Base-by-base conservation (phyloP, 257 asterid genomes). In the Voacanga thouarsii region DNA sequence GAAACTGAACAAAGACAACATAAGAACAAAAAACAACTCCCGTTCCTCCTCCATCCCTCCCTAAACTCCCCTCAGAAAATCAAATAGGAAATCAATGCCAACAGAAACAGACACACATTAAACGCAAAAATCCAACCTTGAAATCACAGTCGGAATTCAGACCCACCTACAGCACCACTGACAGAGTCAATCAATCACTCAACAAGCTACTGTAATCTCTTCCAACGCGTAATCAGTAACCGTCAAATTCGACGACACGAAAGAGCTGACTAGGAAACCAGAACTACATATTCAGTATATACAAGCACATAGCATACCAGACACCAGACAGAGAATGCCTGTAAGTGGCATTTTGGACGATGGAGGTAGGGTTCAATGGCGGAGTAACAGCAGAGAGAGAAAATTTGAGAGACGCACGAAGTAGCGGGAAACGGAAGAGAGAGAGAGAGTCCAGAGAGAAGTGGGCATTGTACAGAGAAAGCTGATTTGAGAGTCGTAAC, bases 391-490 rank as follows among this genome's bases (percentile, higher is more conserved):
- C 7, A 72, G 63, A 47, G 47, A 24, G 49, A 18, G 78, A 55
- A 12, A 33, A 26, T 37, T 39, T 26, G 44, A 21, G 76, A 16
- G 59, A 28, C 47, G 30, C 14, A 18, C 37, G n/a, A 43, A 71
- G 67, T 10, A 74, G 78, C 78, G 78, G 78, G 78, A 74, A 74
- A 74, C 28, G 44, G 69, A 74, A 53, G 53, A 33, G 30, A 74
- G n/a, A 43, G 55, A n/a, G 50, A 72, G 78, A 74, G 53, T 74
- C 67, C 68, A 74, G 6, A 37, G 76, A 50, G 61, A 51, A 47
- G 53, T 23, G 39, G 63, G 7, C 1, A 8, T 0, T 7, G 56
- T 5, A 37, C 28, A 16, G 71, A 66, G 14, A 33, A 0, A 39
- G 18, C 6, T 51, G 43, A 30, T 68, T 8, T 6, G 72, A 1